Percentiles rank a stretch among this genome's conserved stretches.
Conservation (phyloP, 2,329 filamentous ascomycete genomes). For the Ascocoryne sarcoides region DNA sequence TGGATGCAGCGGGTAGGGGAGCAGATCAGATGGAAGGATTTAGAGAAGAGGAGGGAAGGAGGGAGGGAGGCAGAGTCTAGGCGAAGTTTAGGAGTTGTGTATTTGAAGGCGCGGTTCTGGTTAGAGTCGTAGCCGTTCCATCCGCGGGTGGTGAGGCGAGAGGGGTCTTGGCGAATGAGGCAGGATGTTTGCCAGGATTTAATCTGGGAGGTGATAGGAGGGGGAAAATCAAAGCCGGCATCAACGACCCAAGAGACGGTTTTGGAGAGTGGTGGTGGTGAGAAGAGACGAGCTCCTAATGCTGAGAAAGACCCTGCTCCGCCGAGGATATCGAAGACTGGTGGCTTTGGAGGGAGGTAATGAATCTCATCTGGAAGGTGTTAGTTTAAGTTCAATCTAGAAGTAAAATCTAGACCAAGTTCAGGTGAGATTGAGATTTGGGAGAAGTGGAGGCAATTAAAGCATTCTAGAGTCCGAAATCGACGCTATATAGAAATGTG, state of each 20-base stretch:
- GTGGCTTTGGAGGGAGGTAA: constrained; percentile 59
- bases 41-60: constrained; percentile 56
- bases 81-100: constrained; percentile 77
- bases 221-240: constrained; percentile 78
- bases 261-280: constrained; percentile 53
- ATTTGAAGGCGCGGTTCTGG: constrained; percentile 70
- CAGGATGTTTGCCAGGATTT: constrained; percentile 68
- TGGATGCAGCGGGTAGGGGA: constrained; percentile 67
- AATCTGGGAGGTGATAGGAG: constrained; percentile 53
- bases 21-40: constrained; percentile 83
- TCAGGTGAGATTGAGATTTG: too few relatives aligned
- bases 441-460: too few relatives aligned
- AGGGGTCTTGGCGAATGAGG: constrained; percentile 47
- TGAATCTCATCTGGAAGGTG: constrained; percentile 72
- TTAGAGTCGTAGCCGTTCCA: constrained; percentile 83
- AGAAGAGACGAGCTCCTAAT: constrained; percentile 81
- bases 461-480: too few relatives aligned
- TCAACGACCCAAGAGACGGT: constrained; percentile 88
- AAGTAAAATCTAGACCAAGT: neutral
- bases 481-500: too few relatives aligned
- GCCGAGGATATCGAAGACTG: constrained; percentile 70
- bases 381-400: neutral
- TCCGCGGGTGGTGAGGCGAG: constrained; percentile 73
- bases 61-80: constrained; percentile 64
- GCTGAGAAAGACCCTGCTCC: constrained; percentile 83